These are phyloP conservation scores for Amphibolis antarctica DNA, from an alignment of 106 monocot species.

Conservation along the genomic window DNA sequence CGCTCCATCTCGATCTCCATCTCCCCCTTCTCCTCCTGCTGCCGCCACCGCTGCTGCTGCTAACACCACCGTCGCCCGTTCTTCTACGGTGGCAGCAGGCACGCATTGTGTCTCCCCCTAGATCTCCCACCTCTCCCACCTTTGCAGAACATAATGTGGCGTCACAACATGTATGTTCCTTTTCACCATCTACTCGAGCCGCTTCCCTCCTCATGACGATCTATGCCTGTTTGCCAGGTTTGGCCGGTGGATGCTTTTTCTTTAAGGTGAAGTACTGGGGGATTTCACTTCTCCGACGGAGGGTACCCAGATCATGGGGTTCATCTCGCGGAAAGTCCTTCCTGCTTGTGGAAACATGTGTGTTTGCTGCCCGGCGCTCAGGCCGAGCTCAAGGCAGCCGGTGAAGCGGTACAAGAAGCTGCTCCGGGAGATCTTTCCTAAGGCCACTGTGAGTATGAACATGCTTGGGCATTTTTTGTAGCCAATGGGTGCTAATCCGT, in stretches of 20 bases:
- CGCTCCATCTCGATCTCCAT: not conserved
- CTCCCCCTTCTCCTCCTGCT: not conserved
- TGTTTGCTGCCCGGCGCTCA: slow-evolving; percentile 85
- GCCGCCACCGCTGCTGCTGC: not conserved
- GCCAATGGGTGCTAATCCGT: too few species aligned
- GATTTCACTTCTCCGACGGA: too few species aligned
- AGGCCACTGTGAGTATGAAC: slow-evolving; percentile 34
- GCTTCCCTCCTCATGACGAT: not conserved
- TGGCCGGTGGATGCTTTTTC: too few species aligned
- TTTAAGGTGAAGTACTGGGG: too few species aligned
- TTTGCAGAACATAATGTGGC: not conserved
- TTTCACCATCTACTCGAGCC: not conserved
- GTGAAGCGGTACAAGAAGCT: slow-evolving; percentile 96
- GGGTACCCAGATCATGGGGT: slow-evolving; percentile 56
- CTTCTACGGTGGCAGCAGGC: not conserved
- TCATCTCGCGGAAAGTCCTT: slow-evolving; percentile 65
- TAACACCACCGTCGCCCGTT: not conserved
- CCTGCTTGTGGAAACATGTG: slow-evolving; percentile 90
- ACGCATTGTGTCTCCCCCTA: not conserved
- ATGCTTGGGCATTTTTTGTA: too few species aligned
- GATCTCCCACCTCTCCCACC: not conserved
- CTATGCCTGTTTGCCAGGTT: too few species aligned
- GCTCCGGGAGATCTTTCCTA: slow-evolving; percentile 75
- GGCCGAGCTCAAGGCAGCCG: slow-evolving; percentile 76
- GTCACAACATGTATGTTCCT: not conserved